Evolutionary conservation across 2,329 filamentous ascomycete species (phyloP), one percentile per base, ranked within the genome.

Genomic region (Davidsoniella virescens): DNA sequence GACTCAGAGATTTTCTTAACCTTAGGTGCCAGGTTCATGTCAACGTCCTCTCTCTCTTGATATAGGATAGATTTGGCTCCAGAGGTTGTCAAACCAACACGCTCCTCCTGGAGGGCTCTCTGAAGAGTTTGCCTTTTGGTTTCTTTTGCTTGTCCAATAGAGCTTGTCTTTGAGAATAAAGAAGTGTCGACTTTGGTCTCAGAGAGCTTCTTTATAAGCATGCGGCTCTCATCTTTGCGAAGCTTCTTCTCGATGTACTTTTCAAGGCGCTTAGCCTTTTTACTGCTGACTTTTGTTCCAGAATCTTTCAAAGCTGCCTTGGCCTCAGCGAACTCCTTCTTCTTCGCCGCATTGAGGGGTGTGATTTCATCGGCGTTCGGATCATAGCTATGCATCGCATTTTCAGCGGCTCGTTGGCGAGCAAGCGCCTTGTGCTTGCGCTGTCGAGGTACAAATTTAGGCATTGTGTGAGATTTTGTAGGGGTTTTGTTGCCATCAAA

Each of bases 171-270:
- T 52, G 79, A 73, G 54, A 94, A 82, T 17, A 87, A 68, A 54
- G 76, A 85, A 1, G 86, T 94, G 61, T 96, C 88, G 56, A 92
- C 76, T 60, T 83, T 87, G 50, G 78, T 73, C 54, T 78, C 72
- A 16, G 85, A 84, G 23, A 98, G 72, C 62, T 92, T 88, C 61
- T 84, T 84, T 58, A 96, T 72, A 26, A 98, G 69, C 51, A 80
- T 83, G 25, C 85, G 72, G 59, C 86, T 94, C 64, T 96, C 90
- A 61, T 98, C 92, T 64, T 94, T 95, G 64, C 81, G 84, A 43
- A 98, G 70, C 71, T 98, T 98, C 52, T 76, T 92, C 59, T 96
- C 88, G 56, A 82, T 79, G 60, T 81, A 82, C 59, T 82, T 82
- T 55, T 81, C 78, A 38, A 82, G 61, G 1, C 78, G 70, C 65